Evolutionary conservation across 1,284 basidiomycete species (phyloP).

Genomic region (Heterobasidion annosum): DNA sequence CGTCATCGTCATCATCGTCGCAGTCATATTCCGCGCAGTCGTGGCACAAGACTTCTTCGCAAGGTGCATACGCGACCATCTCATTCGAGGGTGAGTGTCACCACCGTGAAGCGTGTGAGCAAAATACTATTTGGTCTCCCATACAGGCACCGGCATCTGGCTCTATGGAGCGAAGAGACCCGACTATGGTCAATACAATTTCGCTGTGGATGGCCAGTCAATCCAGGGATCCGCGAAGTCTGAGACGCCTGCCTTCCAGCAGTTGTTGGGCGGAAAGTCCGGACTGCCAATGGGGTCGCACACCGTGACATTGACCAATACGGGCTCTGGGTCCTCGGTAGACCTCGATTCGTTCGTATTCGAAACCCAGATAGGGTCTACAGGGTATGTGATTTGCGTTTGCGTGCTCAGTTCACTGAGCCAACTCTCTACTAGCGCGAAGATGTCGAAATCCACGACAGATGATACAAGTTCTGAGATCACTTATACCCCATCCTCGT

Average conservation of each 20-base stretch:
- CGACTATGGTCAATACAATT: slow-evolving; percentile 37
- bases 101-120: neutral
- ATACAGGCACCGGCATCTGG: slow-evolving; percentile 36
- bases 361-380: slow-evolving; percentile 26
- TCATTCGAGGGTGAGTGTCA: slow-evolving; percentile 27
- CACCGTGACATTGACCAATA: slow-evolving; percentile 35
- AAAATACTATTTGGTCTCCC: neutral
- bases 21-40: slow-evolving; percentile 32
- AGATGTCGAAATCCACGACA: slow-evolving; percentile 19
- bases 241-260: slow-evolving; percentile 20
- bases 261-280: slow-evolving; percentile 32
- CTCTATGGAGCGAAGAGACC: slow-evolving; percentile 37
- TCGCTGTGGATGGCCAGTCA: slow-evolving; percentile 36
- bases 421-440: slow-evolving; percentile 14
- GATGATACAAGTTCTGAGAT: slow-evolving; percentile 33
- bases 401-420: neutral
- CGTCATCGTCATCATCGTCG: neutral
- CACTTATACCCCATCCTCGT: slow-evolving; percentile 27
- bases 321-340: slow-evolving; percentile 26
- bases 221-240: slow-evolving; percentile 27
- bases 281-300: slow-evolving; percentile 35
- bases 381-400: slow-evolving; percentile 22
- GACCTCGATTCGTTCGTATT: slow-evolving; percentile 43
- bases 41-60: slow-evolving; percentile 27
- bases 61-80: slow-evolving; percentile 33